Base-by-base conservation (phyloP, 495 filamentous ascomycete genomes). In the Hypoxylon cercidicola region DNA sequence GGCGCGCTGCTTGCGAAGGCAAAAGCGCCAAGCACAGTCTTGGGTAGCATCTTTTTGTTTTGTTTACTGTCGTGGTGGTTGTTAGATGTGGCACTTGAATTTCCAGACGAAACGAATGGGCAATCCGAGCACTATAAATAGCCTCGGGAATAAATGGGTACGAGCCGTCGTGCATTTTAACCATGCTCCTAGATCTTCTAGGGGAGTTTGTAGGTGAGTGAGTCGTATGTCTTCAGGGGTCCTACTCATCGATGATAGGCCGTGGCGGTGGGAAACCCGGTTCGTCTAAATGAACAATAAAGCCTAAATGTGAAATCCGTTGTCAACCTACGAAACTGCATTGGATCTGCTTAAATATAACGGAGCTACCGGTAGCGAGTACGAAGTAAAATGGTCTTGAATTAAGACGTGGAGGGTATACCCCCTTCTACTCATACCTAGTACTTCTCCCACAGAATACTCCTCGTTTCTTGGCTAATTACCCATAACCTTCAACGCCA, bases 41-140 rank as follows among this genome's bases (percentile, higher is more conserved):
- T 35, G 28, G 30, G 12, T 15, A 3, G 41, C 54, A 57, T 57
- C 28, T 35, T 57, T 28, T 28, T 3, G 25, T n/a, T n/a, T n/a
- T n/a, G 25, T 28, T 28, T 7, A 28, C 25, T 28, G 25, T 7
- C 25, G 25, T 28, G 7, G 25, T 28, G 25, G 25, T 7, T 28
- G 25, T 3, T 28, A 28, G 25, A 28, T 28, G 25, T 7, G 7
- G 7, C 7, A 3, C 3, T 3, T 7, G 7, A 28, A 28, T 28
- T 7, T 28, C 7, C 25, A 28, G 25, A 28, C 25, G 25, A 28
- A 28, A n/a, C 7, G 25, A 7, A 12, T n/a, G 11, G 34, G 34
- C 11, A n/a, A 12, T 37, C 34, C 2, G 13, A 12, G 34, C 34
- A 12, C 8, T 37, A 37, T 11, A 37, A 2, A 37, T 37, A 11